These are phyloP conservation scores for Phylloboletellus chloephorus DNA, from an alignment of 1,284 basidiomycete species.

Conservation along the genomic window DNA sequence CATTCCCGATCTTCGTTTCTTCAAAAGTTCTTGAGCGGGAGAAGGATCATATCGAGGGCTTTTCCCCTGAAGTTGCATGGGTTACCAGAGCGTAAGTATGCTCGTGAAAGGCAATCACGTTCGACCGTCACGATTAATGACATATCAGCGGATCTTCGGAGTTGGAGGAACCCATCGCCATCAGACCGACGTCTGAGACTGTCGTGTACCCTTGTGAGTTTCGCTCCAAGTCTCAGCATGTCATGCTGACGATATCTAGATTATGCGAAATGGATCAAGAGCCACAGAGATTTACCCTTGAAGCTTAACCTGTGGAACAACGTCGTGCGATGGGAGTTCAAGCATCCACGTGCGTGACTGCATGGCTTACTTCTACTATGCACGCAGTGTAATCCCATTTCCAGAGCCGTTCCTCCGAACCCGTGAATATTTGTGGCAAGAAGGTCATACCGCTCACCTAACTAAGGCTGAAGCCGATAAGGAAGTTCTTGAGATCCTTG, in stretches of 20 bases:
- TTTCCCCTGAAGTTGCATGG: slow-evolving; percentile 99
- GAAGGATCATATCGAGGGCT: slow-evolving; percentile 99
- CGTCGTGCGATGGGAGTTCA: slow-evolving; percentile 99
- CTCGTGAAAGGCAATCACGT: neutral
- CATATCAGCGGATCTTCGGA: slow-evolving; percentile 77
- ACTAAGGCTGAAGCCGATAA: slow-evolving; percentile 85
- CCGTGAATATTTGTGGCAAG: slow-evolving; percentile 99
- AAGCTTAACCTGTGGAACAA: slow-evolving; percentile 99
- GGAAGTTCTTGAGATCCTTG: slow-evolving; percentile 92
- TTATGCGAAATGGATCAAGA: slow-evolving; percentile 98
- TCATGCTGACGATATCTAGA: slow-evolving; percentile 35
- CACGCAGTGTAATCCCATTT: slow-evolving; percentile 23
- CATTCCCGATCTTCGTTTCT: slow-evolving; percentile 99
- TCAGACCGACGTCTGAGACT: slow-evolving; percentile 96
- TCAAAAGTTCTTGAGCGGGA: slow-evolving; percentile 90
- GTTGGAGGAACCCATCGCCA: slow-evolving; percentile 95
- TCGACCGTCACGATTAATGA: neutral
- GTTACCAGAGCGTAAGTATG: slow-evolving; percentile 86
- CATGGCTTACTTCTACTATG: neutral
- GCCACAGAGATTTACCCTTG: slow-evolving; percentile 93
- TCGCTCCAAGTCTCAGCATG: neutral
- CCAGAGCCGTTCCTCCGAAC: slow-evolving; percentile 96
- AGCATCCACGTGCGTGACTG: slow-evolving; percentile 76
- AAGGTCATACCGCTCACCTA: slow-evolving; percentile 95
- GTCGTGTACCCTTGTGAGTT: slow-evolving; percentile 93